Conservation (phyloP, 139 green algal species). For the Parachlorella kessleri region DNA sequence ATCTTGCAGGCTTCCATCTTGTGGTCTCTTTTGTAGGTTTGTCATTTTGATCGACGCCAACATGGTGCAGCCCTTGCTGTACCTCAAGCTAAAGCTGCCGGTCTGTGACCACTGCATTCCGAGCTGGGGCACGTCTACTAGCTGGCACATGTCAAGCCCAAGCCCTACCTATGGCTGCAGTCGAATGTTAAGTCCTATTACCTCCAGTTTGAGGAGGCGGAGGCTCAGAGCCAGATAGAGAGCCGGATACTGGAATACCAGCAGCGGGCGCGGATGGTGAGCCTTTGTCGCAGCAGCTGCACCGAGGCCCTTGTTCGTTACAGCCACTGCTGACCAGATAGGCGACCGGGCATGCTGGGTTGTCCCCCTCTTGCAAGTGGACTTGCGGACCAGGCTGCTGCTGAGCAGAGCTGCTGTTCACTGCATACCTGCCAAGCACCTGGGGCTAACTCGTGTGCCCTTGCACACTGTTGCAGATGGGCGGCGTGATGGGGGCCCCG, state of each 20-base stretch:
- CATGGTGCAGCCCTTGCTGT: no score
- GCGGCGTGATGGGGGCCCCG: background rate
- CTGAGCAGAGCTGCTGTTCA: background rate
- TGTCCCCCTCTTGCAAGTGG: no score
- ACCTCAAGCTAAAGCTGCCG: no score
- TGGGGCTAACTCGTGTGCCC: no score
- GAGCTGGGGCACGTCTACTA: background rate
- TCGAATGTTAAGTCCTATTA: conserved; percentile 95
- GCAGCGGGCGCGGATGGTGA: conserved; percentile 5
- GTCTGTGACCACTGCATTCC: background rate
- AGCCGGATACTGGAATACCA: conserved; percentile 41
- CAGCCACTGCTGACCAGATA: no score
- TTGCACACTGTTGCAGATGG: background rate
- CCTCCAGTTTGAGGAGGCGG: conserved; percentile 80
- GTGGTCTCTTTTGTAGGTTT: background rate
- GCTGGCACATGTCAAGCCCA: no score
- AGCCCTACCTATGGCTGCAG: no score
- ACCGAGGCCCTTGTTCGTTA: no score
- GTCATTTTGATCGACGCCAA: no score
- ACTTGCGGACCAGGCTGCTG: background rate
- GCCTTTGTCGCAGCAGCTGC: background rate
- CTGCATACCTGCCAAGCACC: background rate
- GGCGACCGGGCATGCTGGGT: no score
- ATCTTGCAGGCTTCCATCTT: background rate
- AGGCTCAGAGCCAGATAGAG: conserved; percentile 41